Conservation (phyloP, 2,329 filamentous ascomycete species). For the Celoporthe dispersa region DNA sequence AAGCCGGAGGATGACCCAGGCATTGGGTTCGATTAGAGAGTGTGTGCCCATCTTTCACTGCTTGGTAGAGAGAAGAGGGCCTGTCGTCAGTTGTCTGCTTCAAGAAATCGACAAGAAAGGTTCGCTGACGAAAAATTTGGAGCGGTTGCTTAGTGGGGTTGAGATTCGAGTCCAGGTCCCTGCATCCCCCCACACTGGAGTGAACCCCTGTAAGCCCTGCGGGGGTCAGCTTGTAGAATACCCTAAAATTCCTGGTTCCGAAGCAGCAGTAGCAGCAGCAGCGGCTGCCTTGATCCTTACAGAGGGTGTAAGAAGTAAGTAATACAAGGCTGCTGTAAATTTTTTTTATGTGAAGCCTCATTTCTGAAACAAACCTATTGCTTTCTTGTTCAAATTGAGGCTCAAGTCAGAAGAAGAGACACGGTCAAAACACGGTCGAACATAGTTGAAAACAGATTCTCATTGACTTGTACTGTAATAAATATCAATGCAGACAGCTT, state of each 20-base stretch:
- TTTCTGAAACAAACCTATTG: not conserved
- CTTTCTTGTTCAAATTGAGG: too few species aligned
- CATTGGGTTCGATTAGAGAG: slow-evolving; percentile 57
- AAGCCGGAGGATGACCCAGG: slow-evolving; percentile 64
- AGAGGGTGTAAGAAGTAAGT: too few species aligned
- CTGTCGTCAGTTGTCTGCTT: not conserved
- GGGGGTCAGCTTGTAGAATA: not conserved
- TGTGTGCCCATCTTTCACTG: slow-evolving; percentile 40
- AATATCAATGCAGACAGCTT: not conserved
- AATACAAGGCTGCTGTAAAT: not conserved
- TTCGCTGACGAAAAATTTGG: slow-evolving; percentile 12
- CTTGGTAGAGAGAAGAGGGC: not conserved
- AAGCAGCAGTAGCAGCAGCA: not conserved
- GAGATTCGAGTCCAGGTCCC: not conserved
- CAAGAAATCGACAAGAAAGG: slow-evolving; percentile 9
- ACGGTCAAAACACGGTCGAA: not conserved
- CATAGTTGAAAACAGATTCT: not conserved
- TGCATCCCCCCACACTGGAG: not conserved
- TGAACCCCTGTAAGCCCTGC: not conserved
- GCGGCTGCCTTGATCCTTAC: too few species aligned
- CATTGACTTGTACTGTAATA: not conserved
- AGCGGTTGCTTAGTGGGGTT: not conserved
- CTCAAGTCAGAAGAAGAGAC: too few species aligned
- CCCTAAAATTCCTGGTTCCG: not conserved
- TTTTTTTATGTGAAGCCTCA: not conserved